phyloP scores from a whole-genome alignment of 495 filamentous ascomycete genomes.

The Extremus antarcticus region DNA sequence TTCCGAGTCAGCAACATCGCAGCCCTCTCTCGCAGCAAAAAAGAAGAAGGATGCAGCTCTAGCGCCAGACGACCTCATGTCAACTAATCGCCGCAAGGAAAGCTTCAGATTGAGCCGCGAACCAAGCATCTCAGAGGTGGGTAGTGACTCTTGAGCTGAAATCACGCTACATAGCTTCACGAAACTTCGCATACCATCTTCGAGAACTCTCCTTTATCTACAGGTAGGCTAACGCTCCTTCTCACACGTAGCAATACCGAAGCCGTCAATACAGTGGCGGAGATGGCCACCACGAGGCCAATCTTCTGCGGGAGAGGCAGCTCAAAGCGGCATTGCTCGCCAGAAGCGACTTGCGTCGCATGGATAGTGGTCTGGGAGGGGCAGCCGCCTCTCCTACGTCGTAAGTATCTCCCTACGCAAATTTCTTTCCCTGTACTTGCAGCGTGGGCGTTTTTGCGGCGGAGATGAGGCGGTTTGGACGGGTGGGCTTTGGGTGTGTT shows the following conservation, averaged over 20 bases:
- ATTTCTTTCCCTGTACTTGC: too few species aligned
- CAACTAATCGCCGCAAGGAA: conserved; percentile 1
- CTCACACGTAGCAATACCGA: background rate
- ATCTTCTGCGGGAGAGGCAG: background rate
- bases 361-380: background rate
- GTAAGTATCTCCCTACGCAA: too few species aligned
- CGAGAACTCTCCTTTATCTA: background rate
- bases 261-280: background rate
- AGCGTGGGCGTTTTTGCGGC: too few species aligned
- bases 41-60: conserved; percentile 2
- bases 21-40: background rate
- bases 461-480: too few species aligned
- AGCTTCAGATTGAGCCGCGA: conserved; percentile 6
- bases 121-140: background rate
- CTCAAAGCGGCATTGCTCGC: background rate
- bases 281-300: background rate
- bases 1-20: background rate
- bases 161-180: background rate
- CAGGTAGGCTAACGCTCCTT: background rate
- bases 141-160: background rate
- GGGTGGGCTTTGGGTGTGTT: too few species aligned
- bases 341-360: background rate
- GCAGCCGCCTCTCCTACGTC: background rate
- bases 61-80: conserved; percentile 10
- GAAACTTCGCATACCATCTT: background rate